phyloP scores from a whole-genome alignment of 192 early-diverging fungal genomes.

The Coemansia sp. region DNA sequence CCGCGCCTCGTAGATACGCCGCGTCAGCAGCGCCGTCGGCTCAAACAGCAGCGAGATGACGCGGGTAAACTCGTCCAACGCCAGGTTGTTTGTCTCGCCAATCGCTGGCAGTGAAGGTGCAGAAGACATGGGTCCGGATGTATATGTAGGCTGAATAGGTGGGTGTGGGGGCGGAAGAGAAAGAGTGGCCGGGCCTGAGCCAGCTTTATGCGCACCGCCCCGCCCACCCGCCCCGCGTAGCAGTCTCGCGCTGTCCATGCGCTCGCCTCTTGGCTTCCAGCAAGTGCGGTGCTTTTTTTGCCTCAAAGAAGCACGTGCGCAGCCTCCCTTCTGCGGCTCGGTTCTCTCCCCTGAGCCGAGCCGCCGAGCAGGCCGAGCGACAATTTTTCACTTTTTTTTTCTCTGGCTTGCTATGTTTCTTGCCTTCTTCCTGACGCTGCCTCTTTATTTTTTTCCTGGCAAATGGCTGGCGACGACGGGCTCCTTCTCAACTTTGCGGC shows the following conservation, averaged over 20 bases:
- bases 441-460: neutral
- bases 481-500: constrained; percentile 60
- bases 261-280: too few relatives aligned
- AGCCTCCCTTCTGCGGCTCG: too few relatives aligned
- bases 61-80: constrained; percentile 49
- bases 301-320: too few relatives aligned
- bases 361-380: too few relatives aligned
- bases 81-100: constrained; percentile 56
- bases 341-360: too few relatives aligned
- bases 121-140: constrained; percentile 12
- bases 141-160: constrained; percentile 4
- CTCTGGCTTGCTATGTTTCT: neutral
- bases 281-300: too few relatives aligned
- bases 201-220: too few relatives aligned
- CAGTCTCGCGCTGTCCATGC: too few relatives aligned
- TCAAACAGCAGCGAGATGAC: constrained; percentile 77
- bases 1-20: constrained; percentile 59
- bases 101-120: constrained; percentile 56
- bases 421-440: neutral
- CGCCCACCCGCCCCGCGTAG: too few relatives aligned
- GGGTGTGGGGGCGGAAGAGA: neutral
- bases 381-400: constrained; percentile 2
- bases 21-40: constrained; percentile 73
- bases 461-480: constrained; percentile 54
- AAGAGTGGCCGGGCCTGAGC: neutral